Base-by-base conservation (phyloP, 257 asterid genomes). In the Nicotiana undulata region DNA sequence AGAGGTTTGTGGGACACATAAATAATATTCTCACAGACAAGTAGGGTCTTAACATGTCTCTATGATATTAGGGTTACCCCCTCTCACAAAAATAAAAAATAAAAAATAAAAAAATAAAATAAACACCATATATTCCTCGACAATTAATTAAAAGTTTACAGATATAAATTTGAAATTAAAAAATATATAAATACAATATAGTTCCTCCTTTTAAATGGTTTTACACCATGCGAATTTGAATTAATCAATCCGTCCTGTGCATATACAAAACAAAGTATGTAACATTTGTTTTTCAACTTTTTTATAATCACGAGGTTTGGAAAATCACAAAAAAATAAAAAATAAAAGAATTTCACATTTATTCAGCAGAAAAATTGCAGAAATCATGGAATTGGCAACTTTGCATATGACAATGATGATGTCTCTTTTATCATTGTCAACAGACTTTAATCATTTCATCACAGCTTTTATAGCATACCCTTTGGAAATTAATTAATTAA, bases 341-440 rank as follows among this genome's bases (percentile, higher is more conserved):
- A 18, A 64, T 4, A 5, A 13, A 56, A 29, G 46, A 11, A 44
- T 34, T 66, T 22, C 24, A 84, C 67, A 49, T 74, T 28, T 49
- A 86, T 90, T 82, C 61, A 65, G 92, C 92, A 89, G 90, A 84
- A 83, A 60, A 83, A 79, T 76, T 82, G 90, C 84, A 81, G 82
- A 82, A 81, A 85, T 83, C 79, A 40, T 46, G 86, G 87, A 79
- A 34, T 32, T 59, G 51, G 76, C 75, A 81, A 81, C 51, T 64
- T 40, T 85, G 26, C 60, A 72, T 76, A 79, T 72, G 85, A 68
- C 63, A 80, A 80, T 83, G 67, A 72, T 81, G 79, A 11, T 85
- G 59, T 70, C 68, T 37, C 86, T 85, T 46, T 86, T 86, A 77
- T 81, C 79, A 55, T 68, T 85, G 79, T 85, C 83, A 72, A 87